Evolutionary conservation across 371 early-diverging fungal genomes (phyloP).

Genomic region (Mucor piriformis): DNA sequence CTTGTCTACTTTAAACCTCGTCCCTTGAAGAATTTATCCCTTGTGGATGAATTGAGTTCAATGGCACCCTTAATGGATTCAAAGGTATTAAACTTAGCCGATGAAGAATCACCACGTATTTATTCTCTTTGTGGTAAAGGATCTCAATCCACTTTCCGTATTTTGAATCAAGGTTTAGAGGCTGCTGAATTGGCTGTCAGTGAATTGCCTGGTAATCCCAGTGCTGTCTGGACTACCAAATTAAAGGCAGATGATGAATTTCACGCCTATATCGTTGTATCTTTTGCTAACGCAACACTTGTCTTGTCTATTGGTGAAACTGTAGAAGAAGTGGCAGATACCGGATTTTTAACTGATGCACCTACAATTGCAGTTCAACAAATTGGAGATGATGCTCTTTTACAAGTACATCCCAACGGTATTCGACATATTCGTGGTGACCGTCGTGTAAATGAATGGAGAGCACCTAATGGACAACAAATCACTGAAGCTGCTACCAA

Average conservation of each 20-base stretch:
- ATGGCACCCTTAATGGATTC: conserved; percentile 78
- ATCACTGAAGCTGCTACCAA: conserved; percentile 85
- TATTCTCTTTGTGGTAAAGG: conserved; percentile 90
- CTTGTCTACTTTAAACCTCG: conserved; percentile 81
- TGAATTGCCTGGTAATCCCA: conserved; percentile 93
- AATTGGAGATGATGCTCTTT: conserved; percentile 85
- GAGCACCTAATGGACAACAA: conserved; percentile 72
- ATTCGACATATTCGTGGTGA: conserved; percentile 89
- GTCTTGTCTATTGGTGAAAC: conserved; percentile 94
- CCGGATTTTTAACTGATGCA: conserved; percentile 80
- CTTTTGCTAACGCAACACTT: conserved; percentile 92
- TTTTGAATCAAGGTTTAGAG: conserved; percentile 92
- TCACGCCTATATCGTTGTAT: conserved; percentile 91
- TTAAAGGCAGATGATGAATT: conserved; percentile 64
- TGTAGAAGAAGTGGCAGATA: conserved; percentile 92
- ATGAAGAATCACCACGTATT: conserved; percentile 93
- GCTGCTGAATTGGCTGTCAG: conserved; percentile 89
- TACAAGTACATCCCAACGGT: conserved; percentile 89
- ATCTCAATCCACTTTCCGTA: conserved; percentile 79
- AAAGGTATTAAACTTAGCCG: conserved; percentile 81
- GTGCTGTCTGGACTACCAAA: conserved; percentile 93
- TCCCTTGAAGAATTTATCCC: conserved; percentile 78
- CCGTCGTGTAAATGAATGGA: conserved; percentile 93
- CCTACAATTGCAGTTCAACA: conserved; percentile 87
- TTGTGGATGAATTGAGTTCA: conserved; percentile 90